phyloP scores from a whole-genome alignment of 345 rosid species.

The Hibiscus trionum region DNA sequence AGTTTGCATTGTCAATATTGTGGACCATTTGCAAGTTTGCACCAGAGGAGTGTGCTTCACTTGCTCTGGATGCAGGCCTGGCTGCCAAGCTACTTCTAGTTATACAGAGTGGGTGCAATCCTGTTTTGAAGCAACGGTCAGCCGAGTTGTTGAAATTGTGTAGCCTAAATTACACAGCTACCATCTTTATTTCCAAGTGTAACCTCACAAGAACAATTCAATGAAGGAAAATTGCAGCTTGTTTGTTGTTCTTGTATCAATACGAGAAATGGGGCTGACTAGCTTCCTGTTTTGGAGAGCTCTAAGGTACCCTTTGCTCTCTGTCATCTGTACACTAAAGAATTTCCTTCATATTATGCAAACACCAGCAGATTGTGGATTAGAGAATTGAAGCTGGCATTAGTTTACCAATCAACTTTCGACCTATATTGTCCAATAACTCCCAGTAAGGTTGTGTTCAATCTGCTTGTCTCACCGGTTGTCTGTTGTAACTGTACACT shows the following conservation, averaged over 20 bases:
- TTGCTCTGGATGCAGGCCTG: constrained; percentile 43
- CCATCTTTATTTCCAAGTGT: constrained; percentile 60
- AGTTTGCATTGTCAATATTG: constrained; percentile 39
- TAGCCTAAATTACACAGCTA: constrained; percentile 52
- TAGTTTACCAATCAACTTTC: neutral
- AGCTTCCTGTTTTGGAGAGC: constrained; percentile 1
- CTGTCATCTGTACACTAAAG: constrained; percentile 15
- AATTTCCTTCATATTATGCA: neutral
- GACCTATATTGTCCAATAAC: neutral
- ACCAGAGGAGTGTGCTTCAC: neutral
- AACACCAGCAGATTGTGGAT: no score
- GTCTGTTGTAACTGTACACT: neutral
- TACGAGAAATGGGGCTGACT: neutral
- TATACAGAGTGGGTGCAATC: constrained; percentile 59
- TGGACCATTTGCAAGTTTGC: neutral
- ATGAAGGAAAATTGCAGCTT: constrained; percentile 19
- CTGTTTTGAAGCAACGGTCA: constrained; percentile 46
- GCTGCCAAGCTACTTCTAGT: constrained; percentile 59
- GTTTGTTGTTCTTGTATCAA: constrained; percentile 1
- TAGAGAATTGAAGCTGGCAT: neutral
- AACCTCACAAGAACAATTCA: constrained; percentile 60
- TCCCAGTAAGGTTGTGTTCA: neutral
- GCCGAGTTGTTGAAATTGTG: constrained; percentile 61
- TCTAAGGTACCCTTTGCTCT: constrained; percentile 13
- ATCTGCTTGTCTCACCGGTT: neutral